Evolutionary conservation across 768 basidiomycete genomes (phyloP).

Genomic region (Kwoniella dejecticola): DNA sequence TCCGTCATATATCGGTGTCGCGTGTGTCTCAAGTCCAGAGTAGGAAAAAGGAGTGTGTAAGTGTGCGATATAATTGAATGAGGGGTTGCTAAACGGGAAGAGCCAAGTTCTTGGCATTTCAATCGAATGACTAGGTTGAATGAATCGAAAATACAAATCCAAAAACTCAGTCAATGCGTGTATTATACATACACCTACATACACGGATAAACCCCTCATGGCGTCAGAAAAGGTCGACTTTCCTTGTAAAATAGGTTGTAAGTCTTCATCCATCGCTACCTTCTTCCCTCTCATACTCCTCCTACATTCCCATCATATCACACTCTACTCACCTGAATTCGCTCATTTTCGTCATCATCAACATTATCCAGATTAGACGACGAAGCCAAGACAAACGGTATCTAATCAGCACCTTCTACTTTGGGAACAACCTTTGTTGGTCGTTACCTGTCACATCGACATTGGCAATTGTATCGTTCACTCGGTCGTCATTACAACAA

Average conservation of each 20-base stretch:
- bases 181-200: no score
- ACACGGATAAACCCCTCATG: no score
- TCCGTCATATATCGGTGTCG: background rate
- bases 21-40: background rate
- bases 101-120: constrained; percentile 9
- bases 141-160: background rate
- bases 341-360: background rate
- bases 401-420: background rate
- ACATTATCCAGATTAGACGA: background rate
- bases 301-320: no score
- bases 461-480: no score
- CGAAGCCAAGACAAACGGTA: background rate
- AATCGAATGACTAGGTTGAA: background rate
- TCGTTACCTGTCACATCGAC: background rate
- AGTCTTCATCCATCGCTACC: background rate
- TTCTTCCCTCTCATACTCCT: background rate
- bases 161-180: background rate
- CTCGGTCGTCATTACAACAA: no score
- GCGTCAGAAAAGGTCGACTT: background rate
- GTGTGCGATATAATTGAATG: background rate
- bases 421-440: background rate
- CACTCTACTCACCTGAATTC: background rate
- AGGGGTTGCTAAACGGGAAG: background rate
- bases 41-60: background rate
- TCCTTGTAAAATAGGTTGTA: background rate